Evolutionary conservation across 352 stramenopile genomes (phyloP), one percentile per base, ranked within the genome.

Genomic region (Phytophthora megakarya): DNA sequence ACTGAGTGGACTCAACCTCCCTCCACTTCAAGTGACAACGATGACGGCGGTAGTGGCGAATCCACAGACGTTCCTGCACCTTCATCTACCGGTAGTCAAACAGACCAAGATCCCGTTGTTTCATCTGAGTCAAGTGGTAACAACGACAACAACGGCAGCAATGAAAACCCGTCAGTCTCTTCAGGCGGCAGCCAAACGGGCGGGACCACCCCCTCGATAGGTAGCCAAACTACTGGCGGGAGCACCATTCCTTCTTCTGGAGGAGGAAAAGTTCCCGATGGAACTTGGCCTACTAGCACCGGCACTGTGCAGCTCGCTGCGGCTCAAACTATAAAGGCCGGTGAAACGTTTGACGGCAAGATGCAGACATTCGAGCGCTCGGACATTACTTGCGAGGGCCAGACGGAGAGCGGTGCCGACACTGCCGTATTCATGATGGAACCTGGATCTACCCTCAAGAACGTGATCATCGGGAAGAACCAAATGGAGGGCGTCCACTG

Each of bases 291-390:
- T 19, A 43, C 55, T n/a, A 55, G 48, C 59, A 61, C 49, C 10
- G 49, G 59, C 5, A 50, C 59, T 10, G 49, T 65, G 21, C 54
- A 56, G 43, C 69, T 60, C 54, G 39, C 40, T 5, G 66, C 61
- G 21, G 57, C 69, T 1, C 57, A 70, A n/a, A 53, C 70, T 23
- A 65, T 81, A 28, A 64, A 72, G 19, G 73, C 72, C 13, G 30
- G 30, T 35, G 30, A 35, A 35, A 72, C 51, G 11, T 65, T 65
- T 19, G 56, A 65, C 56, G 56, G 57, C 15, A 65, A 58, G 23
- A 81, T 80, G 68, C 67, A 86, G 66, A 89, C 71, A 0, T 89
- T 80, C 65, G 72, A 89, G 15, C 76, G 71, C 13, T 79, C 71
- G 7, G 62, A 81, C 42, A 62, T 80, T 15, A 55, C 32, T 44